Evolutionary conservation across 1,139 yeast species (phyloP).

Genomic region (Yamadazyma aaseri): DNA sequence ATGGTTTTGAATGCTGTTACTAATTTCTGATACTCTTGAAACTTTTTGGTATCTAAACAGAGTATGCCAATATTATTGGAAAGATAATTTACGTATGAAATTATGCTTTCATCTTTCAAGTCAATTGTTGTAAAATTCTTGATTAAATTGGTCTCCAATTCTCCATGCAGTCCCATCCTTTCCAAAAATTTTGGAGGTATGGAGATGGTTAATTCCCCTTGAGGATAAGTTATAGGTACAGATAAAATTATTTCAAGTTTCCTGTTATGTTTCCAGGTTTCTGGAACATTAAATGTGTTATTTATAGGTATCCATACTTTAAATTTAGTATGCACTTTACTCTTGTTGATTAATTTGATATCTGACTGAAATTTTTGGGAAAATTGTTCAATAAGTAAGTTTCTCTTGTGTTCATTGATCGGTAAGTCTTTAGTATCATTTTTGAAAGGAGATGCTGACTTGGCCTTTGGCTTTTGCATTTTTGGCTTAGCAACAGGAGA

Average conservation of each 20-base stretch:
- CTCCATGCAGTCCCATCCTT: conserved; percentile 20
- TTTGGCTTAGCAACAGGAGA: background rate
- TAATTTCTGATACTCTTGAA: conserved; percentile 11
- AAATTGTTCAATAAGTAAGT: conserved; percentile 22
- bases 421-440: conserved; percentile 2
- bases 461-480: conserved; percentile 1
- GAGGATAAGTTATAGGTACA: conserved; percentile 25
- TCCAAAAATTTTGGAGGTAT: conserved; percentile 26
- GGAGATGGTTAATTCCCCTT: conserved; percentile 15
- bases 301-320: conserved; percentile 21
- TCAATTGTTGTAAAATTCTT: conserved; percentile 19
- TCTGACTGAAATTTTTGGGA: conserved; percentile 21
- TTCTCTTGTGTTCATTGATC: conserved; percentile 16
- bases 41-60: conserved; percentile 18
- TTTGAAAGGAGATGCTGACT: conserved; percentile 6
- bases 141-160: conserved; percentile 24
- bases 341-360: conserved; percentile 27
- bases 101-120: conserved; percentile 19
- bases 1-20: conserved; percentile 1
- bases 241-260: conserved; percentile 20
- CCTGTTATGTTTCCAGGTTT: conserved; percentile 20
- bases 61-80: conserved; percentile 27
- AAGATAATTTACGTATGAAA: conserved; percentile 28
- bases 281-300: conserved; percentile 16
- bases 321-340: conserved; percentile 22